These are phyloP conservation scores for Tremella fuciformis DNA, from an alignment of 768 basidiomycete genomes.

Conservation along the genomic window DNA sequence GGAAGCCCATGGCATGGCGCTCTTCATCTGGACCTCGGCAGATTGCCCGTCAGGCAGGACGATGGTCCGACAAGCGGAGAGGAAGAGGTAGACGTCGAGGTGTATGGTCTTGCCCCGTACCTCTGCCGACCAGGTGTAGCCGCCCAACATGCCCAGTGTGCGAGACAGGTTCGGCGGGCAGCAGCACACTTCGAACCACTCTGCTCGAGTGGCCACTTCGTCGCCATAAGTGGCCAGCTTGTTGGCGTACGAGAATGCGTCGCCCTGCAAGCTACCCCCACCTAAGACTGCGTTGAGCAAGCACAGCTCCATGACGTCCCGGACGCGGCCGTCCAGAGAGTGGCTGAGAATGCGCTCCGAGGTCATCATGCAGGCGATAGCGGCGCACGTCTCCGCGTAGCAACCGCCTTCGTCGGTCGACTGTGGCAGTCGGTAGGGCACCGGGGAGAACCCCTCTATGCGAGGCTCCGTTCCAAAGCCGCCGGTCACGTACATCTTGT, in stretches of 20 bases:
- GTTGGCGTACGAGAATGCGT: constrained; percentile 30
- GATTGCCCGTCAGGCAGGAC: constrained; percentile 14
- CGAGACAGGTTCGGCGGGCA: constrained; percentile 34
- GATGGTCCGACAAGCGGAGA: constrained; percentile 25
- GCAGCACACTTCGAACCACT: constrained; percentile 40
- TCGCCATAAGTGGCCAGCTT: constrained; percentile 28
- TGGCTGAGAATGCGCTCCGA: constrained; percentile 25
- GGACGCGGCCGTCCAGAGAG: constrained; percentile 20
- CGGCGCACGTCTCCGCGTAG: constrained; percentile 37
- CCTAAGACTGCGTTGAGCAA: constrained; percentile 30
- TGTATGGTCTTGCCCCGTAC: constrained; percentile 11
- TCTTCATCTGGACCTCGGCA: constrained; percentile 21
- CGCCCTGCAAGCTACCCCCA: constrained; percentile 28
- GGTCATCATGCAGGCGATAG: constrained; percentile 35
- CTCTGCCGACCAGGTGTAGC: constrained; percentile 30
- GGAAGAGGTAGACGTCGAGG: constrained; percentile 27
- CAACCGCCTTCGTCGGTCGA: constrained; percentile 29
- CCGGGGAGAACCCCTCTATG: constrained; percentile 30
- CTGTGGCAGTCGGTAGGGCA: constrained; percentile 22
- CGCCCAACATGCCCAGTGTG: constrained; percentile 33
- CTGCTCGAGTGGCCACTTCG: constrained; percentile 21
- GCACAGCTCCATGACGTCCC: constrained; percentile 27
- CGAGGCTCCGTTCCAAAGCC: constrained; percentile 25
- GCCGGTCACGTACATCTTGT: constrained; percentile 35
- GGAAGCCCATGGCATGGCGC: constrained; percentile 32